phyloP scores from a whole-genome alignment of 2,329 filamentous ascomycete species.

The Clonostachys sp. region DNA sequence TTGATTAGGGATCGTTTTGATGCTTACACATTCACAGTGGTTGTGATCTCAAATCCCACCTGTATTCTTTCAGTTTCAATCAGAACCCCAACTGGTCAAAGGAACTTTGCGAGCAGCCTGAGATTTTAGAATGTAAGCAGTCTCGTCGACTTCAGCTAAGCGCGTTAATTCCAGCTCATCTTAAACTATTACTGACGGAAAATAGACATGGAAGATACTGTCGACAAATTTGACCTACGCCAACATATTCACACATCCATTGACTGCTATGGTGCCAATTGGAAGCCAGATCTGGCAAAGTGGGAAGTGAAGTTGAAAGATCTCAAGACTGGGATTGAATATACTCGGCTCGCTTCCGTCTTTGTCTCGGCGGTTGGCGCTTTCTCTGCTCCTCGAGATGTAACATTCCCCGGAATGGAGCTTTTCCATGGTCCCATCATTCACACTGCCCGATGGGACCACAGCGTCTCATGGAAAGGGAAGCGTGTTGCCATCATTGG shows the following conservation, averaged over 20 bases:
- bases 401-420: conserved; percentile 19
- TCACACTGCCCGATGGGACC: conserved; percentile 27
- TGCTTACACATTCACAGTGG: conserved; percentile 2
- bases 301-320: conserved; percentile 13
- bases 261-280: conserved; percentile 13
- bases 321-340: conserved; percentile 7
- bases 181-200: too few relatives aligned
- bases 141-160: not conserved
- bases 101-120: conserved; percentile 21
- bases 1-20: not conserved
- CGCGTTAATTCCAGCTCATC: too few relatives aligned
- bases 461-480: conserved; percentile 12
- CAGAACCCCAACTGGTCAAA: conserved; percentile 30
- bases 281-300: conserved; percentile 6
- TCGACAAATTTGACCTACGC: conserved; percentile 10
- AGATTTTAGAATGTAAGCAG: conserved; percentile 23
- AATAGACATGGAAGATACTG: conserved; percentile 7
- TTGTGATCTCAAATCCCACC: conserved; percentile 12
- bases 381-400: conserved; percentile 13
- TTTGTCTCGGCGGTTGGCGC: conserved; percentile 19
- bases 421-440: conserved; percentile 24
- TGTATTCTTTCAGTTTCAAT: conserved; percentile 36
- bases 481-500: conserved; percentile 29
- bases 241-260: conserved; percentile 9
- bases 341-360: conserved; percentile 8